Evolutionary conservation across 306 rosid species (phyloP), one percentile per base, ranked within the genome.

Genomic region (Prosopis cineraria): DNA sequence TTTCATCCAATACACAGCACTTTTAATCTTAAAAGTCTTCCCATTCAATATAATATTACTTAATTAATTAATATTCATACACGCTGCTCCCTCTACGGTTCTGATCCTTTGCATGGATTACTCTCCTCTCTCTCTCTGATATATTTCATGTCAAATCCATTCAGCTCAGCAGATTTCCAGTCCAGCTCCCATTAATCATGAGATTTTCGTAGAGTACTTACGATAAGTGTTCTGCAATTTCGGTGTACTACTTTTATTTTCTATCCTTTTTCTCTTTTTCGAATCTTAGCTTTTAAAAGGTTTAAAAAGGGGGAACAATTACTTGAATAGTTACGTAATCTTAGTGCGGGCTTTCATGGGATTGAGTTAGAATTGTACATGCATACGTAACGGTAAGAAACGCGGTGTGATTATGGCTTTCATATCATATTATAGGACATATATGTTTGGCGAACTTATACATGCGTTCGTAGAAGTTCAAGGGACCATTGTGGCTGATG

Each of bases 281-380:
- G 24, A 30, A 70, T 22, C 16, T 24, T 52, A 22, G n/a, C 50
- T 39, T 22, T 24, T 67, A 29, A 59, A 27, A 30, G 37, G 19
- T 4, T 1, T 9, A 41, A 59, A 31, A 22, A 69, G 33, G 48
- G 67, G 78, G 59, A 52, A 80, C 47, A 45, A 78, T 55, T 55
- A 9, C 36, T 70, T 56, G 69, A 30, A 20, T 60, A 68, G 72
- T 75, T 70, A 48, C 81, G 84, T 75, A 81, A 75, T 78, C 78
- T 45, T 65, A 75, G 79, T 68, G 72, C 53, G 20, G 11, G 13
- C 22, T 24, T 22, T 41, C 72, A 24, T 41, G 53, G 31, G 72
- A 12, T 41, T 24, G 52, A 40, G 34, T 20, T 41, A 68, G 72
- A 68, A 19, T 45, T 22, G 34, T 20, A 22, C 12, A 11, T 45